Evolutionary conservation across 2,329 filamentous ascomycete genomes (phyloP).

Genomic region (Harringtonia lauricola): DNA sequence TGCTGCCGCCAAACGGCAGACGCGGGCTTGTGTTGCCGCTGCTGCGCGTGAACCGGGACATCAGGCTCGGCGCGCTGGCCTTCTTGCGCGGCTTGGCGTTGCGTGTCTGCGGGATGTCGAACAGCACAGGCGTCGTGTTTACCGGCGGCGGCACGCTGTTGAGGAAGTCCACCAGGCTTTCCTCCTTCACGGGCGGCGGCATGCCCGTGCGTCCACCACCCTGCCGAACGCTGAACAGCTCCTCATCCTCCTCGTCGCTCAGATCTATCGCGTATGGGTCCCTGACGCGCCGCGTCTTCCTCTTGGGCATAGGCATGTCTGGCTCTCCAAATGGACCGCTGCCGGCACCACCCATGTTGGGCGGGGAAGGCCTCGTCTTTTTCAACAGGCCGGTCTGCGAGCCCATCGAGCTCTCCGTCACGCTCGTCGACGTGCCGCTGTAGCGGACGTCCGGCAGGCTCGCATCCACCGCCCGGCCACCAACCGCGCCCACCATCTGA

Average conservation of each 20-base stretch:
- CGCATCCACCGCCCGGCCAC: conserved; percentile 46
- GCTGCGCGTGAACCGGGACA: conserved; percentile 35
- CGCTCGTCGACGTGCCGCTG: conserved; percentile 44
- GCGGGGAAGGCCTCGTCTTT: conserved; percentile 12
- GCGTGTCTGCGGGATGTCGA: conserved; percentile 21
- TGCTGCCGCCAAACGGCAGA: not conserved
- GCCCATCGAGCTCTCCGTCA: conserved; percentile 59
- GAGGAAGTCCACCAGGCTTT: conserved; percentile 65
- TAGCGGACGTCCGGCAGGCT: conserved; percentile 43
- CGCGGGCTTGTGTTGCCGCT: conserved; percentile 7
- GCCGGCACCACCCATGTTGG: not conserved
- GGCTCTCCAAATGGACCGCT: conserved; percentile 32
- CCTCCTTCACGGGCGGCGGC: conserved; percentile 40
- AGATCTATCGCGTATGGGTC: conserved; percentile 93
- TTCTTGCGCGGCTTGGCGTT: conserved; percentile 46
- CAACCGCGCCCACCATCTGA: conserved; percentile 47
- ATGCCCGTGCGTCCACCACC: conserved; percentile 24
- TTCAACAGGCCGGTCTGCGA: conserved; percentile 63
- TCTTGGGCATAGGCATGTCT: conserved; percentile 46
- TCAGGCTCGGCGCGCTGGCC: conserved; percentile 49
- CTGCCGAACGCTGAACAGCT: conserved; percentile 29
- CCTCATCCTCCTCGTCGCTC: conserved; percentile 54
- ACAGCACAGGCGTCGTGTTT: conserved; percentile 27
- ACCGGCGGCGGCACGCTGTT: conserved; percentile 57
- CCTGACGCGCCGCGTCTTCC: conserved; percentile 66